Evolutionary conservation across 139 green algal species (phyloP), one percentile per base, ranked within the genome.

Genomic region (Chlorella sorokiniana): DNA sequence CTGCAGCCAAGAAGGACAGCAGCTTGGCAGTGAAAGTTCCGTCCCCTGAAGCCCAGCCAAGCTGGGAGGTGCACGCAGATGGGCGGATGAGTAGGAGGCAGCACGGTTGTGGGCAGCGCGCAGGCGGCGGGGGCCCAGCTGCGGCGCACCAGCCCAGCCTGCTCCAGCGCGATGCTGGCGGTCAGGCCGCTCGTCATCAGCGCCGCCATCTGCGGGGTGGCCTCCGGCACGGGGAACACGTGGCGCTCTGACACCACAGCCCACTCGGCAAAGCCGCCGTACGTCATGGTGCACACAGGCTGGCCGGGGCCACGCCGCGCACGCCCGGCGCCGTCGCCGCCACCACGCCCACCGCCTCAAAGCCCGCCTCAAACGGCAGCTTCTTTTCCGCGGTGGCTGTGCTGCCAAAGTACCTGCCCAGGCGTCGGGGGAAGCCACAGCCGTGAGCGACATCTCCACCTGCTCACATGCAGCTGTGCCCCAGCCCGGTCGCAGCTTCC

Each of bases 111-210:
- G 48, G 48, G 48, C 11, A 16, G 48, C 48, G 16, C 11, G 48
- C 48, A 59, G 48, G 11, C 16, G 11, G 11, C 48, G 16, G 16
- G 48, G 11, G 48, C 48, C 14, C 11, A 25, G 71, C 48, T 78
- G 48, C 71, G 37, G 67, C 81, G 48, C 67, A 56, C 69, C 79
- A 91, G 33, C 18, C 76, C 85, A 3, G 76, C 63, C 33, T 84
- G 56, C 38, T 78, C 61, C 29, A 86, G 51, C 4, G 51, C 82
- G 41, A 98, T 95, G 65, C 89, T 95, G 2, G 95, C 95, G 8
- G 95, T 98, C 27, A 98, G 87, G 20, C 95, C 95, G 11, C 86
- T 91, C 18, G 92, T 96, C 37, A 96, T 85, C 54, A 98, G 86
- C 0, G 95, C 94, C 25, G 98, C 89, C 29, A 93, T 74, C 68